Conservation (phyloP, 1,284 basidiomycete species). For the Ganoderma sinense region DNA sequence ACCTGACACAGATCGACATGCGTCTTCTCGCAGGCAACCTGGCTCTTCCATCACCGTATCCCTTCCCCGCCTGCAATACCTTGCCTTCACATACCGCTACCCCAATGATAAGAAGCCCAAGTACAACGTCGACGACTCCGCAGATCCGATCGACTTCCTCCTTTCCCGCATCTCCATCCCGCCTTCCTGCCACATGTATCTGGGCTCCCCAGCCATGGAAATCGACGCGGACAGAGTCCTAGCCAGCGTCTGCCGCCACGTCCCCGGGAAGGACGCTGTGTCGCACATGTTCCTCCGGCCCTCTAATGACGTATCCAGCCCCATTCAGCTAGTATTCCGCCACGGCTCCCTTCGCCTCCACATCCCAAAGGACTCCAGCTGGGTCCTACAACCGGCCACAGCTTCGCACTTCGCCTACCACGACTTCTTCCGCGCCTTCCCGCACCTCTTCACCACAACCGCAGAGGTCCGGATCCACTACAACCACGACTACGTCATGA, state of each 20-base stretch:
- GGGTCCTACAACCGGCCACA: no score
- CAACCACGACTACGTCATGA: background rate
- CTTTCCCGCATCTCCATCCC: background rate
- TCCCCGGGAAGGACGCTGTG: background rate
- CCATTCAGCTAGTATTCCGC: background rate
- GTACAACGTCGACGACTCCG: background rate
- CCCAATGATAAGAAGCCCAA: no score
- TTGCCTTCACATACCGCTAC: background rate
- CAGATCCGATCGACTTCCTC: background rate
- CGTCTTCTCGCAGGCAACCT: no score
- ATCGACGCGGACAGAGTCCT: background rate
- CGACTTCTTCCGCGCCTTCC: background rate
- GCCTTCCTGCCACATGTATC: slow-evolving; percentile 6
- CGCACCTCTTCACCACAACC: background rate
- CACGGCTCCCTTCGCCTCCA: background rate
- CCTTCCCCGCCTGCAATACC: slow-evolving; percentile 4
- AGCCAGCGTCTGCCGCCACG: background rate
- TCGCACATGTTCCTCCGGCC: background rate
- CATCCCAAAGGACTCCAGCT: no score
- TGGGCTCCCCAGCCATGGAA: background rate
- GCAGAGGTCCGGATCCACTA: background rate
- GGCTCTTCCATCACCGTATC: background rate
- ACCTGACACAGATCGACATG: no score
- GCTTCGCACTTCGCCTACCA: background rate
- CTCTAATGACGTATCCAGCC: background rate